Percentiles rank a stretch among this genome's conserved stretches.
phyloP scores from a whole-genome alignment of 208 protist species.

The Herpetomonas muscarum region DNA sequence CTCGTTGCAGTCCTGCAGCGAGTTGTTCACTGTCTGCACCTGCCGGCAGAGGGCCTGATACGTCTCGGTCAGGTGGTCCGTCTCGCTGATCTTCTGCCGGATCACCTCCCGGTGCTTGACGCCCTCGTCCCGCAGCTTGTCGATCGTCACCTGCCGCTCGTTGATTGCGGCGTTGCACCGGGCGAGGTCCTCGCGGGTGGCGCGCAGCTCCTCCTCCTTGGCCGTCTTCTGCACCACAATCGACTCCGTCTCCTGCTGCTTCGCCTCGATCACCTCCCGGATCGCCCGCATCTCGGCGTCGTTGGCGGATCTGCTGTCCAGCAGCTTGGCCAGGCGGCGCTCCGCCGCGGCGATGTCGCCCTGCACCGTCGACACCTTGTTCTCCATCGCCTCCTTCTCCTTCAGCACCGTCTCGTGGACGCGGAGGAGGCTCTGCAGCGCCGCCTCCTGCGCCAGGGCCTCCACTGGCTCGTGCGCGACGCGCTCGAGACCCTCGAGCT shows the following conservation, averaged over 20 bases:
- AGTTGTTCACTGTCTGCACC: constrained; percentile 70
- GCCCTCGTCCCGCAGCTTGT: constrained; percentile 58
- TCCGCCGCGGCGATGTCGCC: constrained; percentile 31
- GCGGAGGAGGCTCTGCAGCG: constrained; percentile 89
- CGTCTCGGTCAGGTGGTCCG: constrained; percentile 61
- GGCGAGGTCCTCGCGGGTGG: constrained; percentile 53
- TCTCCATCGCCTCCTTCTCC: constrained; percentile 83
- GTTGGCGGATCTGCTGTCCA: constrained; percentile 41
- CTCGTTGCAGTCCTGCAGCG: constrained; percentile 89
- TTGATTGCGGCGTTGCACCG: constrained; percentile 24
- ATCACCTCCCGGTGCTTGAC: constrained; percentile 41
- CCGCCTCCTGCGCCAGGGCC: constrained; percentile 90
- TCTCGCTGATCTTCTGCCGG: constrained; percentile 32
- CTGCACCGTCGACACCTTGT: constrained; percentile 54
- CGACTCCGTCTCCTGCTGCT: constrained; percentile 51
- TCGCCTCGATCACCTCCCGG: constrained; percentile 30
- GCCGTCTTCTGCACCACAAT: constrained; percentile 54
- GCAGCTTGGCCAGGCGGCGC: constrained; percentile 43
- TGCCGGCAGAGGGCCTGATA: constrained; percentile 76
- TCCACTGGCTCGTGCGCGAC: constrained; percentile 87
- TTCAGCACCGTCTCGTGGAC: constrained; percentile 90
- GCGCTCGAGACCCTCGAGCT: constrained; percentile 91
- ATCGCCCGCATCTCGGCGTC: constrained; percentile 45
- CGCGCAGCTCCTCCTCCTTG: constrained; percentile 81
- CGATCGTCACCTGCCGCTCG: constrained; percentile 41